Evolutionary conservation across 177 flowering plant genomes (phyloP), one percentile per base, ranked within the genome.

Genomic region (Vitis hybrid): DNA sequence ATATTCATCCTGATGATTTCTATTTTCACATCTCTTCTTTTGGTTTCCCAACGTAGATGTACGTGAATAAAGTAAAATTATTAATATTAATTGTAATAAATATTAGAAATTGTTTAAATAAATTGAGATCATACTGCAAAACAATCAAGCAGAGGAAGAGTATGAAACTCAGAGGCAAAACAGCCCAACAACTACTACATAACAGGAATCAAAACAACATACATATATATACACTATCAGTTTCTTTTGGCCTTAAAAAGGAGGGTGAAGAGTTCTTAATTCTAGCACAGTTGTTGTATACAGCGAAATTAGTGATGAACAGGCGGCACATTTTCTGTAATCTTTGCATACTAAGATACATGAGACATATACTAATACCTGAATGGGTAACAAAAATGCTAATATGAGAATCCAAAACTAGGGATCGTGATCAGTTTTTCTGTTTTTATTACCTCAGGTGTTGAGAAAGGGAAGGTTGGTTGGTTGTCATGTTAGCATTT

Each of bases 401-500:
- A 19, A 54, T 51, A 55, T n/a, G 51, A 68, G 32, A 50, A 56
- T 62, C 74, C 73, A 66, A 72, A 72, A 57, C 73, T 51, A 70
- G 48, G 66, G 64, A 68, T 55, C 4, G 0, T 11, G 13, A 39
- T 39, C 45, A 9, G 14, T n/a, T 19, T 17, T 49, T 48, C 66
- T 32, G 56, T 64, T 56, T 73, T 68, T 70, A 66, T 60, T 69
- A 55, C 73, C 70, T 64, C 70, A 66, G n/a, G 45, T 32, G 73
- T 45, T 39, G 9, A 39, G 8, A 39, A 6, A 39, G 8, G 45
- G 45, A 39, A 39, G 45, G 45, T 39, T 39, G 66, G 65, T 59
- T 54, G 55, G 57, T 17, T 72, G 68, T 70, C 18, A 62, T 66
- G 81, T 82, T 71, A 82, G 81, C 76, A 48, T 66, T 61, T 65